Base-by-base conservation (phyloP, 1,139 yeast species). In the Lodderomyces beijingensis region DNA sequence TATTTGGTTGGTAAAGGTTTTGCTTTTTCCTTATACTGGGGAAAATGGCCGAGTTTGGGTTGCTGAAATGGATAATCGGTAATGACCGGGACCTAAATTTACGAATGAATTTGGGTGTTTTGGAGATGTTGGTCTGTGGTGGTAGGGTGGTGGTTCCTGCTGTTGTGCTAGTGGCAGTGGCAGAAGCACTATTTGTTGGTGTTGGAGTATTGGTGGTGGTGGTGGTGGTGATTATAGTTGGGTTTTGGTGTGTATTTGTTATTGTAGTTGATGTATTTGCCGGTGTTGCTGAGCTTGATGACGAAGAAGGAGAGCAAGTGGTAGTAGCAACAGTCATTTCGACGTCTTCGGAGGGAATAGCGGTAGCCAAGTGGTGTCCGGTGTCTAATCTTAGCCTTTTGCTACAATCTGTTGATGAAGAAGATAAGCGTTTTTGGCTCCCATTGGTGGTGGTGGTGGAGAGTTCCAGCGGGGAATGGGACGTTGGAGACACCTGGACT, bases 81-180 rank as follows among this genome's bases (percentile, higher is more conserved):
- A 68, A 54, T 5, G 69, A 62, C 32, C 73, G 51, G 19, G 65
- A 58, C 32, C 74, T 52, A 48, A 63, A 68, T 33, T 66, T 53
- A 34, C 70, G 56, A 33, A 63, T 50, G 36, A 57, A 57, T 40
- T 62, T 61, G 8, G 69, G 70, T n/a, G 65, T 53, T 44, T 55
- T 62, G 27, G 35, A 15, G 22, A 40, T 20, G 1, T 35, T 25
- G 13, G 35, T 21, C 18, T 18, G 15, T 15, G 27, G 16, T 12
- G 28, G 21, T 18, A 28, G 5, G 10, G 14, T 35, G 23, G 28
- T 19, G 19, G 31, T 27, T 10, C 31, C 25, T 12, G 32, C 28
- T 9, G 49, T 37, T 6, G 43, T 28, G 25, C 29, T 25, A 3
- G 34, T 29, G 15, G 31, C 8, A n/a, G 32, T 28, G 6, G 48